These are phyloP conservation scores for Mimosa pudica DNA, from an alignment of 306 rosid genomes.

Conservation along the genomic window DNA sequence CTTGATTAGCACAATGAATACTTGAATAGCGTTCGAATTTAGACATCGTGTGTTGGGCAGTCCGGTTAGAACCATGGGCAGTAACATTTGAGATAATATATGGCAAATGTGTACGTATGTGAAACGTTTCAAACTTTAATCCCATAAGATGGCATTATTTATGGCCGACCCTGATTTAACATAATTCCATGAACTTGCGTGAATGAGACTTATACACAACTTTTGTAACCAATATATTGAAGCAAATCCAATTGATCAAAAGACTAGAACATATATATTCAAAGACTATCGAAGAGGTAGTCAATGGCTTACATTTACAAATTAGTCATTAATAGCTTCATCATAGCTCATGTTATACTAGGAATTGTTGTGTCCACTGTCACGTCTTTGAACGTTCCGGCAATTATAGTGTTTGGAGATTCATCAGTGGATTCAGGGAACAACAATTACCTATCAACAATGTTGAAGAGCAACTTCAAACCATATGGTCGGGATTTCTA, in stretches of 20 bases:
- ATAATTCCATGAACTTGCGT: neutral
- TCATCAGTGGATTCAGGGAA: slow-evolving; percentile 69
- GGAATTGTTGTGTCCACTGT: neutral
- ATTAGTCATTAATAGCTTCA: slow-evolving; percentile 11
- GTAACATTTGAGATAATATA: neutral
- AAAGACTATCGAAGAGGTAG: neutral
- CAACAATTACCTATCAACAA: slow-evolving; percentile 56
- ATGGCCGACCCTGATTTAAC: neutral
- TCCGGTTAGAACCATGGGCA: too few relatives aligned
- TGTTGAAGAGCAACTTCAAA: slow-evolving; percentile 51
- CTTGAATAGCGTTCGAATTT: too few relatives aligned
- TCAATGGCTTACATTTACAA: neutral
- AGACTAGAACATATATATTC: neutral
- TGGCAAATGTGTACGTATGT: neutral
- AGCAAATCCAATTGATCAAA: neutral
- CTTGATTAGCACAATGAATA: too few relatives aligned
- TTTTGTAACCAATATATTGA: neutral
- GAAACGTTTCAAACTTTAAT: neutral
- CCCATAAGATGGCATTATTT: neutral
- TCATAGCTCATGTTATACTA: slow-evolving; percentile 24
- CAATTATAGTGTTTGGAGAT: slow-evolving; percentile 61
- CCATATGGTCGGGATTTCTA: slow-evolving; percentile 61
- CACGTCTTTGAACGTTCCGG: slow-evolving; percentile 41
- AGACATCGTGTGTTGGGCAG: neutral
- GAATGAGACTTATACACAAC: neutral